These are phyloP conservation scores for Euphrasia confusa DNA, from an alignment of 257 asterid species.

Conservation along the genomic window DNA sequence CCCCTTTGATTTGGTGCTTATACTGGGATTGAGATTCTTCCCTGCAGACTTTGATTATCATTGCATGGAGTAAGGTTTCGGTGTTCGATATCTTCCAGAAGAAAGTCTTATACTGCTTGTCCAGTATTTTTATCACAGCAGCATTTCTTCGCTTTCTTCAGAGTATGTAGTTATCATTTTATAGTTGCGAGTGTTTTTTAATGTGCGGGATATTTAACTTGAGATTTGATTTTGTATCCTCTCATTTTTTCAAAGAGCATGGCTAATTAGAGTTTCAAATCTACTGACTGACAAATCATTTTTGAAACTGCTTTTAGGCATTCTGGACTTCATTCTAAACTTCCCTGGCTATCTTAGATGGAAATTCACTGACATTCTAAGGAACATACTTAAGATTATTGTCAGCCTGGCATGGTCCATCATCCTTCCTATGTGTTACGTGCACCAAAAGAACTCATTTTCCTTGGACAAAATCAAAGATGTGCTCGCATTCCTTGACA, in stretches of 20 bases:
- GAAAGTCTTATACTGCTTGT: slow-evolving; percentile 46
- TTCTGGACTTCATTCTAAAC: slow-evolving; percentile 64
- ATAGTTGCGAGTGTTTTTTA: slow-evolving; percentile 3
- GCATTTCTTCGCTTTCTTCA: slow-evolving; percentile 71
- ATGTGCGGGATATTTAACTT: slow-evolving; percentile 1
- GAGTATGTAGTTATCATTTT: slow-evolving; percentile 41
- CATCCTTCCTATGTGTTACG: slow-evolving; percentile 57
- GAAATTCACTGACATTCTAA: slow-evolving; percentile 57
- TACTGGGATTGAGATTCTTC: slow-evolving; percentile 22
- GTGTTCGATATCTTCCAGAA: slow-evolving; percentile 52
- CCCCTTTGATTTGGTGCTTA: slow-evolving; percentile 14
- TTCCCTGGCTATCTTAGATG: slow-evolving; percentile 83
- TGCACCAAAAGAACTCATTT: slow-evolving; percentile 42
- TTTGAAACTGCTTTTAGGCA: slow-evolving; percentile 40
- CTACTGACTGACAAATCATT: slow-evolving; percentile 12
- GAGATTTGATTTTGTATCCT: slow-evolving; percentile 1
- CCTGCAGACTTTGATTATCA: slow-evolving; percentile 59
- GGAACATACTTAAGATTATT: slow-evolving; percentile 66
- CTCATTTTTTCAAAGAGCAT: background rate
- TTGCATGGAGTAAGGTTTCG: slow-evolving; percentile 70
- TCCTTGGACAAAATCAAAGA: slow-evolving; percentile 36
- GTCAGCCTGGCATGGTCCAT: slow-evolving; percentile 73
- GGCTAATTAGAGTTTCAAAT: slow-evolving; percentile 1
- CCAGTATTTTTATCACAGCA: slow-evolving; percentile 75
- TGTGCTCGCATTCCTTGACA: slow-evolving; percentile 49